Evolutionary conservation across 139 green algal species (phyloP), one percentile per base, ranked within the genome.

Genomic region (Chlorella sp.): DNA sequence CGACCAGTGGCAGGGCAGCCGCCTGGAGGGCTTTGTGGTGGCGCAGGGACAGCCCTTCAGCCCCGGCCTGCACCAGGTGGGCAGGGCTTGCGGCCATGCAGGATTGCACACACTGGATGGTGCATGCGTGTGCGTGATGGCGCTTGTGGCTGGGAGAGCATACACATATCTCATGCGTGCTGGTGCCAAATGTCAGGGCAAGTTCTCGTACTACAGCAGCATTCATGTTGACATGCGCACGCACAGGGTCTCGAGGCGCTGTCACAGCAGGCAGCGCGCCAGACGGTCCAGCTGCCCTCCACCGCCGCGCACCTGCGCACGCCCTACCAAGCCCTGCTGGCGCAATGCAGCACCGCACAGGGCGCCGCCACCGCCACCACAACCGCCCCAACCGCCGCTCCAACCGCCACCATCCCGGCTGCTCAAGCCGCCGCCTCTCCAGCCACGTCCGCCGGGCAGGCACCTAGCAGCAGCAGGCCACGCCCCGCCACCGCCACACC

Each of bases 1-100:
- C 33, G 74, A 80, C 2, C 34, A 87, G 74, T 89, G 84, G 84
- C 84, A 89, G 69, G 84, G 84, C 23, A 50, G 42, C 3, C 60
- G 84, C 2, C 70, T 89, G 20, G 84, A 89, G 69, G 84, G 84
- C 27, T 87, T 89, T 74, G 84, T 89, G 26, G 78, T 87, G 49
- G 70, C 81, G 2, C 78, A 83, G 65, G 84, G 84, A 0, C 74
- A 88, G 68, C 1, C 4, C 17, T 31, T 31, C 55, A 64, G 22
- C 55, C 20, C 22, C 4, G 55, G 4, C 20, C 22, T 30, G 24
- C 17, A 64, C 20, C 30, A 6, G 74, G 62, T 3, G 73, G 79
- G 35, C 42, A 55, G 10, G 42, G 10, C 17, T 10, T 55, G 17
- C 10, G 17, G 10, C 10, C 10, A 55, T 55, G 42, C 17, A 24